Evolutionary conservation across 768 basidiomycete species (phyloP).

Genomic region (Crassisporium funariophilum): DNA sequence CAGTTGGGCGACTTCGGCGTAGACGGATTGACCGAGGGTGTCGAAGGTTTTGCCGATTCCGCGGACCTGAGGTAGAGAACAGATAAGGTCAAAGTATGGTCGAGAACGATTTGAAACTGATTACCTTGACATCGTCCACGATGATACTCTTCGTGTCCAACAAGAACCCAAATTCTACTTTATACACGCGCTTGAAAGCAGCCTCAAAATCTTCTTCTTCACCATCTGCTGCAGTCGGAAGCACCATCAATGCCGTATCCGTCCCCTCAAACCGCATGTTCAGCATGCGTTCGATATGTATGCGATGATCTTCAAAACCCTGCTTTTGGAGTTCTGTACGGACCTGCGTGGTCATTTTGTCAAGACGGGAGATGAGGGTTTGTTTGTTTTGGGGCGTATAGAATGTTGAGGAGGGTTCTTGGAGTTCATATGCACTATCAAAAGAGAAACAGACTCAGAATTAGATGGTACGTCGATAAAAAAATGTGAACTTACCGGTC

Average conservation of each 20-base stretch:
- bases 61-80: slow-evolving; percentile 51
- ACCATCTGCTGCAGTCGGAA: slow-evolving; percentile 48
- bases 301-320: slow-evolving; percentile 76
- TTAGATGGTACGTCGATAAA: not conserved
- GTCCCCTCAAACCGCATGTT: slow-evolving; percentile 95
- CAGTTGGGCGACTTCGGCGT: slow-evolving; percentile 67
- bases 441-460: not conserved
- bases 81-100: not conserved
- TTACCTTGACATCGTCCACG: slow-evolving; percentile 89
- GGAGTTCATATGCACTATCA: slow-evolving; percentile 78
- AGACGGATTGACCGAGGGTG: slow-evolving; percentile 76
- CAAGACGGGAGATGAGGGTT: slow-evolving; percentile 63
- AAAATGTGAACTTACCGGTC: slow-evolving; percentile 49
- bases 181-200: slow-evolving; percentile 81
- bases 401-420: slow-evolving; percentile 86
- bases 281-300: slow-evolving; percentile 78
- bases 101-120: slow-evolving; percentile 5
- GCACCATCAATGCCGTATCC: slow-evolving; percentile 90
- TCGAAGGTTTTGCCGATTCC: slow-evolving; percentile 92
- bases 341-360: slow-evolving; percentile 67
- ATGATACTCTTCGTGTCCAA: slow-evolving; percentile 81
- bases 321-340: slow-evolving; percentile 68
- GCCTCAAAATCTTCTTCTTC: slow-evolving; percentile 76
- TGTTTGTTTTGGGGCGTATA: slow-evolving; percentile 62
- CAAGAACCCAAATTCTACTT: slow-evolving; percentile 89